Percentiles rank a stretch among this genome's conserved stretches.
phyloP scores from a whole-genome alignment of 371 early-diverging fungal species.

The Parasitella parasitica region DNA sequence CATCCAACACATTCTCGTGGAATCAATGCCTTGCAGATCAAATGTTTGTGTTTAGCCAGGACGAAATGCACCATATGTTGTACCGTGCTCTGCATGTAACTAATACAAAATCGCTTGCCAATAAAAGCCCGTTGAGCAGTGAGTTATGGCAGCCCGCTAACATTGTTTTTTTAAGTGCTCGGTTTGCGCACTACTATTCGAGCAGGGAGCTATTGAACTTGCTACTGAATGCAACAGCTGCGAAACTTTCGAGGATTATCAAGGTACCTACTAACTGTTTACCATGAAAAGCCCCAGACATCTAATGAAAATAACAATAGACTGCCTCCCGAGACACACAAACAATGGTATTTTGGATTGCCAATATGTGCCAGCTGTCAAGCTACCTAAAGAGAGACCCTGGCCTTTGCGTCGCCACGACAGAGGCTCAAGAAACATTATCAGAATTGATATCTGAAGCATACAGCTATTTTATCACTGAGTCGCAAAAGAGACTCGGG shows the following conservation, averaged over 20 bases:
- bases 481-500: constrained; percentile 58
- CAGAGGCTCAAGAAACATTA: constrained; percentile 59
- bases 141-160: constrained; percentile 76
- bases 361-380: constrained; percentile 74
- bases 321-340: constrained; percentile 24
- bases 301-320: constrained; percentile 19
- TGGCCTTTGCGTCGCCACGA: constrained; percentile 63
- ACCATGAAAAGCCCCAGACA: not conserved
- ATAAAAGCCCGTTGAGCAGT: constrained; percentile 23
- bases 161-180: constrained; percentile 81
- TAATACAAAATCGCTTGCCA: constrained; percentile 25
- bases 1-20: constrained; percentile 66
- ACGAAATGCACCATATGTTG: constrained; percentile 64
- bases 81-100: constrained; percentile 59
- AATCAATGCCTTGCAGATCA: constrained; percentile 75
- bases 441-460: constrained; percentile 69
- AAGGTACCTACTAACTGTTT: no score
- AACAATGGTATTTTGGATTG: constrained; percentile 72
- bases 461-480: constrained; percentile 58
- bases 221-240: constrained; percentile 57
- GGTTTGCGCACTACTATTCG: constrained; percentile 82
- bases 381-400: constrained; percentile 81
- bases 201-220: constrained; percentile 64
- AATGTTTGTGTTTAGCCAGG: constrained; percentile 85
- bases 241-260: constrained; percentile 50